These are phyloP conservation scores for Penicillium flavigenum DNA, from an alignment of 495 filamentous ascomycete species.

Conservation along the genomic window DNA sequence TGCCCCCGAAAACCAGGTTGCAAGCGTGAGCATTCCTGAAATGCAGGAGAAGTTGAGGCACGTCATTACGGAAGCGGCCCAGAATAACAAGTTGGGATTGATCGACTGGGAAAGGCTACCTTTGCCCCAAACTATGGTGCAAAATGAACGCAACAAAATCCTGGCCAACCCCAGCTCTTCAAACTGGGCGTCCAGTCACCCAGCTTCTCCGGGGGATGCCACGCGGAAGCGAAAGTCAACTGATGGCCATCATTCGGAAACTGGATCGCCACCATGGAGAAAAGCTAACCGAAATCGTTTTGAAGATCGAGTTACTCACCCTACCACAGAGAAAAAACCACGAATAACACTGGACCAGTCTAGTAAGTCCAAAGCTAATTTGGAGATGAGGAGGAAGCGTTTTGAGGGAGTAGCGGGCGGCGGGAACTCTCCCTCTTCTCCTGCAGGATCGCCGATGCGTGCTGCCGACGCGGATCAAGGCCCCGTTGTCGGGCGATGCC, in stretches of 20 bases:
- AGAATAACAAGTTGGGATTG: conserved; percentile 61
- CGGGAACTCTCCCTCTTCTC: conserved; percentile 48
- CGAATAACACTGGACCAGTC: conserved; percentile 48
- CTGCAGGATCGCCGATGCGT: conserved; percentile 58
- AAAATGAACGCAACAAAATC: conserved; percentile 61
- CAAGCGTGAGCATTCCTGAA: conserved; percentile 62
- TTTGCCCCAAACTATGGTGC: conserved; percentile 84
- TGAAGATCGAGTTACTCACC: conserved; percentile 74
- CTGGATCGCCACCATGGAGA: conserved; percentile 67
- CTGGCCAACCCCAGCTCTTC: conserved; percentile 41
- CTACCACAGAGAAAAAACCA: conserved; percentile 60
- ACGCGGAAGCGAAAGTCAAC: conserved; percentile 79
- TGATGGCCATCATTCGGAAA: conserved; percentile 53
- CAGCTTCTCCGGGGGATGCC: conserved; percentile 32
- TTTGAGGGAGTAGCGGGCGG: conserved; percentile 67
- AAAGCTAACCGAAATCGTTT: conserved; percentile 64
- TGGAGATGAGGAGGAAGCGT: conserved; percentile 85
- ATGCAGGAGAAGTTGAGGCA: conserved; percentile 83
- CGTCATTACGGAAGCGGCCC: conserved; percentile 77
- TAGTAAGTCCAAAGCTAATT: conserved; percentile 87
- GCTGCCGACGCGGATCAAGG: conserved; percentile 57
- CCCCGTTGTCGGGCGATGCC: conserved; percentile 81
- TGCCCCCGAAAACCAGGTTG: conserved; percentile 63
- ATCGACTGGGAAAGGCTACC: conserved; percentile 82
- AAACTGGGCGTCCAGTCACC: conserved; percentile 34